These are phyloP conservation scores for Diplodia corticola DNA, from an alignment of 2,329 filamentous ascomycete species.

Conservation along the genomic window DNA sequence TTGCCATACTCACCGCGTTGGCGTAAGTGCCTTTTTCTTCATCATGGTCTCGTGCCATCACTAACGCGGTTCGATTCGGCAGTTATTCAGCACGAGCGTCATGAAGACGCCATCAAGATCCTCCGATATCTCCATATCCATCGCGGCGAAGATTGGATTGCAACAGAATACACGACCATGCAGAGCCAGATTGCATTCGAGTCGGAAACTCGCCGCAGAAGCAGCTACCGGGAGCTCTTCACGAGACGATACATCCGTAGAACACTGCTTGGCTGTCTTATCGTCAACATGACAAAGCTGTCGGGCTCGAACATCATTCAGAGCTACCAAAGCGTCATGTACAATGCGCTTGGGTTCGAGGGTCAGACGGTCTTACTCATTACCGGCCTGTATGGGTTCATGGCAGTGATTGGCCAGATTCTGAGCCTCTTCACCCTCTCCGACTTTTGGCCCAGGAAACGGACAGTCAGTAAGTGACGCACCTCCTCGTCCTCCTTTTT, in stretches of 20 bases:
- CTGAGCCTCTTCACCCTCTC: constrained; percentile 37
- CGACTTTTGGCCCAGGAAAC: constrained; percentile 38
- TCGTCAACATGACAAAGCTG: constrained; percentile 39
- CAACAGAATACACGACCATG: constrained; percentile 33
- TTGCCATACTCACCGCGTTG: constrained; percentile 28
- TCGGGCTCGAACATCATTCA: constrained; percentile 41
- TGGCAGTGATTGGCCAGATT: constrained; percentile 40
- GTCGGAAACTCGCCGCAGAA: constrained; percentile 26
- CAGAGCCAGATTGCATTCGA: constrained; percentile 35
- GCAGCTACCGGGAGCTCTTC: constrained; percentile 28
- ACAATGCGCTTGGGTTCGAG: constrained; percentile 37
- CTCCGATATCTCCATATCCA: constrained; percentile 29
- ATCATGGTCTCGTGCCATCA: background rate
- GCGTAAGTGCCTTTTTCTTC: background rate
- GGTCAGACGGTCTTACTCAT: constrained; percentile 38
- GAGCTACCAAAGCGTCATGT: constrained; percentile 43
- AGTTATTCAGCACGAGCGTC: constrained; percentile 29
- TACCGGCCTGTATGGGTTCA: constrained; percentile 40
- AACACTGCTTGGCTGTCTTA: constrained; percentile 36
- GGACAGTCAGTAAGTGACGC: constrained; percentile 28
- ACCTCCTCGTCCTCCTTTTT: too few relatives aligned
- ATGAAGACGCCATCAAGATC: constrained; percentile 33
- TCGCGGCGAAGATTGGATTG: constrained; percentile 28
- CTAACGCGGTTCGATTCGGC: background rate
- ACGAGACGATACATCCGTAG: constrained; percentile 33